Conservation (phyloP, 2,329 filamentous ascomycete genomes). For the Albophoma yamanashiensis region DNA sequence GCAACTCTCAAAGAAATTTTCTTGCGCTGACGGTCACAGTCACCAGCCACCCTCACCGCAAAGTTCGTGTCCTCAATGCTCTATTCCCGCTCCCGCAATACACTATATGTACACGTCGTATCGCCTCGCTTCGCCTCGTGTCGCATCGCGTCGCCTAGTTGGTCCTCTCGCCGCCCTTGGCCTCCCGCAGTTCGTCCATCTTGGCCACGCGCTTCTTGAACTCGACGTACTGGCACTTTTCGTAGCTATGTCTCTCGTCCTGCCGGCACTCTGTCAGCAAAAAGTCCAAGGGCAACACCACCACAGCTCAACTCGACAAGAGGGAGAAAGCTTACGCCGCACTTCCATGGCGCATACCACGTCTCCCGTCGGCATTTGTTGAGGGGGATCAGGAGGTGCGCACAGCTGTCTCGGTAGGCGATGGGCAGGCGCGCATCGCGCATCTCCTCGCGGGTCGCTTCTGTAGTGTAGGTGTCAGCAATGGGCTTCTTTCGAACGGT, state of each 20-base stretch:
- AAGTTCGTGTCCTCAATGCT: not conserved
- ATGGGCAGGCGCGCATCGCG: conserved; percentile 79
- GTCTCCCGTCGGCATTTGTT: conserved; percentile 89
- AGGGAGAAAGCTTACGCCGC: conserved; percentile 55
- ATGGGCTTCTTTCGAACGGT: not conserved
- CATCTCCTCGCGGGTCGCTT: conserved; percentile 86
- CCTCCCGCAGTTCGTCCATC: conserved; percentile 91
- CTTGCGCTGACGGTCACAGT: not conserved
- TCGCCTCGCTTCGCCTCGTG: not conserved
- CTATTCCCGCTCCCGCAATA: not conserved
- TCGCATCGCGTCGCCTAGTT: conserved; percentile 46
- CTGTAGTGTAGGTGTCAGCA: conserved; percentile 26
- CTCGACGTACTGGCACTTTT: conserved; percentile 98
- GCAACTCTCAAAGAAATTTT: not conserved
- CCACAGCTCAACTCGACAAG: not conserved
- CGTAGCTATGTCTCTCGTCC: conserved; percentile 95
- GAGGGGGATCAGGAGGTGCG: conserved; percentile 85
- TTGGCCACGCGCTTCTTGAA: conserved; percentile 98
- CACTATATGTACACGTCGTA: not conserved
- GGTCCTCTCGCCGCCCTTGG: conserved; percentile 75
- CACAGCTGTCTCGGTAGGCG: conserved; percentile 91
- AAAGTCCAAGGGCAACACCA: not conserved
- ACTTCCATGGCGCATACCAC: conserved; percentile 97
- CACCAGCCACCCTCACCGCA: not conserved
- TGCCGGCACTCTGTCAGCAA: conserved; percentile 26